Evolutionary conservation across 805 yeast species (phyloP).

Genomic region (Nakazawaea ishiwadae): DNA sequence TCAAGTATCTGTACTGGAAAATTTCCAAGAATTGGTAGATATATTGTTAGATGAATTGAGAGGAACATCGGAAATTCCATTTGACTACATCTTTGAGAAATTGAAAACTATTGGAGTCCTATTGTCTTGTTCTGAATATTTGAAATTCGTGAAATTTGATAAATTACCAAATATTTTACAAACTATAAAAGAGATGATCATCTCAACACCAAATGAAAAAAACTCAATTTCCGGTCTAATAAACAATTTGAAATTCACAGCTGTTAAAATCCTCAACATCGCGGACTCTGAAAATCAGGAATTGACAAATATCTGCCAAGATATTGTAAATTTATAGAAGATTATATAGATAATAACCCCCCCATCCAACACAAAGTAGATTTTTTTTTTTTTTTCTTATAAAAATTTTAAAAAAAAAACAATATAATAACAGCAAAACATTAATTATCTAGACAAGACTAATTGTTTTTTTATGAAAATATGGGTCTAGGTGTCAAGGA

Average conservation of each 20-base stretch:
- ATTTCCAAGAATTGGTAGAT: background rate
- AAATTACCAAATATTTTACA: background rate
- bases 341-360: background rate
- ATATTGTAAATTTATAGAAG: background rate
- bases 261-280: background rate
- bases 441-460: no score
- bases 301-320: background rate
- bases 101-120: background rate
- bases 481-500: constrained; percentile 36
- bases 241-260: constrained; percentile 3
- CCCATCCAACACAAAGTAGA: background rate
- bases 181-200: constrained; percentile 1
- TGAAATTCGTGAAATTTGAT: background rate
- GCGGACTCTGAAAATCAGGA: background rate
- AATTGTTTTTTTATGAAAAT: no score
- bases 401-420: background rate
- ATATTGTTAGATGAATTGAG: background rate
- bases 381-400: background rate
- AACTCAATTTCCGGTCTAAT: background rate
- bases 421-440: background rate
- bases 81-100: constrained; percentile 5
- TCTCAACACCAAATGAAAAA: no score
- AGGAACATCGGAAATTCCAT: background rate
- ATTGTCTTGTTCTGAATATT: background rate
- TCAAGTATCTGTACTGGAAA: background rate